phyloP scores from a whole-genome alignment of 1,284 basidiomycete species.

The Sparassis latifolia region DNA sequence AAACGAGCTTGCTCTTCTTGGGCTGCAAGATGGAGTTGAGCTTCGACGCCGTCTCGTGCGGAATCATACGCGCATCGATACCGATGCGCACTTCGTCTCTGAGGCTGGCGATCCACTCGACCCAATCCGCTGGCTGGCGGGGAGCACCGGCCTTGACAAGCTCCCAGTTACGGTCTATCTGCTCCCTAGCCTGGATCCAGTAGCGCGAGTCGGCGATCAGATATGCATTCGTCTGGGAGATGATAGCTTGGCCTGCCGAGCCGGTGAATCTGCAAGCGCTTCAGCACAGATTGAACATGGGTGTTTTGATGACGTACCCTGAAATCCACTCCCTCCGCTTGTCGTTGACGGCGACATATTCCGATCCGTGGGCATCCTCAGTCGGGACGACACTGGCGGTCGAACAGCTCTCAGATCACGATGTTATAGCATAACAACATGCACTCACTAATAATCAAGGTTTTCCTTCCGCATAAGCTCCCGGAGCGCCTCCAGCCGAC shows the following conservation, averaged over 20 bases:
- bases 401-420: conserved; percentile 8
- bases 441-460: conserved; percentile 81
- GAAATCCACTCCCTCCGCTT: conserved; percentile 82
- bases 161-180: conserved; percentile 77
- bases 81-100: conserved; percentile 62
- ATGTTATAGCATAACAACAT: conserved; percentile 2
- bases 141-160: conserved; percentile 60
- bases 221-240: conserved; percentile 61
- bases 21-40: conserved; percentile 50
- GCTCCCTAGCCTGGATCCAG: conserved; percentile 77
- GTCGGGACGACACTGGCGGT: conserved; percentile 60
- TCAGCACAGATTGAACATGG: neutral
- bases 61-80: conserved; percentile 84
- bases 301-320: conserved; percentile 48
- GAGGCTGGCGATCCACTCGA: conserved; percentile 65
- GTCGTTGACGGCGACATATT: conserved; percentile 79
- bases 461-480: conserved; percentile 67
- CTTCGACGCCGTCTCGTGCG: conserved; percentile 62
- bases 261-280: conserved; percentile 65
- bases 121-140: conserved; percentile 66
- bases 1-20: conserved; percentile 56
- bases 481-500: conserved; percentile 61
- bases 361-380: conserved; percentile 87
- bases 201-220: conserved; percentile 87
- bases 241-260: conserved; percentile 77